These are phyloP conservation scores for Dactylellina leptospora DNA, from an alignment of 2,329 filamentous ascomycete genomes.

Conservation along the genomic window DNA sequence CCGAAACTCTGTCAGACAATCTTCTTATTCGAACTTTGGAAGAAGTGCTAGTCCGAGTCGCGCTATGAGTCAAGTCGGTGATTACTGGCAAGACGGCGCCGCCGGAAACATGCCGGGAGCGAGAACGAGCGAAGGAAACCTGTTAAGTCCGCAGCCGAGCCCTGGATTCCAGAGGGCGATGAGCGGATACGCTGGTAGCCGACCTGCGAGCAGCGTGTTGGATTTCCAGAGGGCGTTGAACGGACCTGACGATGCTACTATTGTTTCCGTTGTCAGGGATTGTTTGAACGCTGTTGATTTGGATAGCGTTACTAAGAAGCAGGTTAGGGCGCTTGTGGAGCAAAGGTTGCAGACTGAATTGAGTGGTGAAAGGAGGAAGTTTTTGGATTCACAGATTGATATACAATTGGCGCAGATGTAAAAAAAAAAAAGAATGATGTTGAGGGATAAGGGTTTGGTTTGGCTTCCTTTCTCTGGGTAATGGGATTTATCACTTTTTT, in stretches of 20 bases:
- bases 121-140: conserved; percentile 59
- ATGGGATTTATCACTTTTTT: conserved; percentile 8
- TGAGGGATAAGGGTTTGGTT: conserved; percentile 15
- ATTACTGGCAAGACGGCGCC: conserved; percentile 57
- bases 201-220: conserved; percentile 60
- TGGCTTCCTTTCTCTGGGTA: background rate
- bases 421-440: conserved; percentile 43
- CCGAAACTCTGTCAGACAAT: conserved; percentile 58
- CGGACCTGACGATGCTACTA: conserved; percentile 80
- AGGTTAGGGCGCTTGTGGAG: conserved; percentile 88
- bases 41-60: conserved; percentile 62
- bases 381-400: conserved; percentile 93
- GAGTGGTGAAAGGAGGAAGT: conserved; percentile 82
- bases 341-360: conserved; percentile 91
- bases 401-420: conserved; percentile 93
- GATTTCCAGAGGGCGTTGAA: conserved; percentile 68
- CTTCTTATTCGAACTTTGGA: conserved; percentile 55
- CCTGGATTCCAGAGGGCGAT: conserved; percentile 44
- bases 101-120: conserved; percentile 50
- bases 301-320: conserved; percentile 98
- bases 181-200: conserved; percentile 55
- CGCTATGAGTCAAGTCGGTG: conserved; percentile 64
- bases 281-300: conserved; percentile 89
- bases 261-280: conserved; percentile 82
- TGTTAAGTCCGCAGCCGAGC: conserved; percentile 61